Evolutionary conservation across 331 rosid species (phyloP), one percentile per base, ranked within the genome.

Genomic region (Pyrus hybrid): DNA sequence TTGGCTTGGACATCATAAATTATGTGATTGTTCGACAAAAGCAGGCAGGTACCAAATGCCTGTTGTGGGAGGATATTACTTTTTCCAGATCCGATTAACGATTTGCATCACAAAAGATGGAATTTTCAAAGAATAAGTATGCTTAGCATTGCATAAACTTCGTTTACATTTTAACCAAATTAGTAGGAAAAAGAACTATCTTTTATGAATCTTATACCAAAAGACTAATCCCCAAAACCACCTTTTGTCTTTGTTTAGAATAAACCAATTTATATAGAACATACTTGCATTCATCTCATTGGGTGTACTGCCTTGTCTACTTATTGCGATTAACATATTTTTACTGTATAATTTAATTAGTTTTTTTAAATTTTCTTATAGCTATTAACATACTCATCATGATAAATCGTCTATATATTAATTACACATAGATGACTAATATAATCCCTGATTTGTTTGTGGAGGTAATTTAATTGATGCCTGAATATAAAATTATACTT

Each of bases 1-100:
- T 81, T 60, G 68, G 79, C 81, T 72, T 49, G 75, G 79, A 49
- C 49, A 51, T 35, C 32, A 62, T 17, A 62, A 23, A 51, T 72
- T 3, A 22, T 47, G 35, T 20, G 76, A 69, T 72, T 72, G 70
- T 51, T 17, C 3, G 8, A 47, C 30, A 72, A 58, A 77, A 71
- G 68, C 70, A 76, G 67, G 68, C 70, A 76, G 67, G 71, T 32
- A 67, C 63, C 54, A 29, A 66, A 73, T 54, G 71, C 70, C 56
- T 71, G 63, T 68, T 65, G 16, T 43, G 18, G 33, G 70, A 62
- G 77, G 30, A 43, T 5, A 41, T 62, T 62, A 20, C 16, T 43
- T 43, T 62, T 26, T 25, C 47, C 11, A 37, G 20, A 25, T 25
- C 70, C 61, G 22, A 62, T 25, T 23, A 21, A 45, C 51, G 17